Evolutionary conservation across 1,284 basidiomycete species (phyloP).

Genomic region (Sutorius eximius): DNA sequence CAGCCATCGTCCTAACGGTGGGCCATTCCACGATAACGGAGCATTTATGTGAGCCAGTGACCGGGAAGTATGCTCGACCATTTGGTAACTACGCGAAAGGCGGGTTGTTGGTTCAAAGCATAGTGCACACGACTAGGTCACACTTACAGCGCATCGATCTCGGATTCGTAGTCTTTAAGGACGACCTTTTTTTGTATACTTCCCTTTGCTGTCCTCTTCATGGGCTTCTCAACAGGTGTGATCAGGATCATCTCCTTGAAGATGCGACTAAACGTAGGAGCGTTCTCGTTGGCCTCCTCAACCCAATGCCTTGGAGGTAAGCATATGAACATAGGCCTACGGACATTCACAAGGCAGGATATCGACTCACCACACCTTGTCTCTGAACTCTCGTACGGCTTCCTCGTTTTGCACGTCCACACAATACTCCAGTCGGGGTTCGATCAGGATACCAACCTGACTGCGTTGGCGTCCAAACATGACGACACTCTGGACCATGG

Average conservation of each 20-base stretch:
- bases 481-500: neutral
- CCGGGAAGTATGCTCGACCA: neutral
- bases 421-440: neutral
- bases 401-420: neutral
- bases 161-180: constrained; percentile 1
- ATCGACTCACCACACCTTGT: constrained; percentile 2
- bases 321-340: neutral
- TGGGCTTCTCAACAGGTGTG: neutral
- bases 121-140: neutral
- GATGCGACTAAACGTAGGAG: neutral
- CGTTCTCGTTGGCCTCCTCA: constrained; percentile 3
- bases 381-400: neutral
- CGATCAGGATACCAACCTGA: neutral
- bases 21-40: constrained; percentile 1
- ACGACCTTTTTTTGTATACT: constrained; percentile 3
- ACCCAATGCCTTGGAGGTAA: neutral
- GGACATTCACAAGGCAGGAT: neutral
- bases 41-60: neutral
- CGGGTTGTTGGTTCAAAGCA: neutral
- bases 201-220: constrained; percentile 2
- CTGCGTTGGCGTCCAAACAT: neutral
- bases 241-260: constrained; percentile 5
- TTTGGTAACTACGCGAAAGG: constrained; percentile 2
- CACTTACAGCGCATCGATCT: constrained; percentile 4
- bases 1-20: too few relatives aligned